Percentiles rank a stretch among this genome's conserved stretches.
Conservation (phyloP, 768 basidiomycete genomes). For the Hypholoma fasciculare region DNA sequence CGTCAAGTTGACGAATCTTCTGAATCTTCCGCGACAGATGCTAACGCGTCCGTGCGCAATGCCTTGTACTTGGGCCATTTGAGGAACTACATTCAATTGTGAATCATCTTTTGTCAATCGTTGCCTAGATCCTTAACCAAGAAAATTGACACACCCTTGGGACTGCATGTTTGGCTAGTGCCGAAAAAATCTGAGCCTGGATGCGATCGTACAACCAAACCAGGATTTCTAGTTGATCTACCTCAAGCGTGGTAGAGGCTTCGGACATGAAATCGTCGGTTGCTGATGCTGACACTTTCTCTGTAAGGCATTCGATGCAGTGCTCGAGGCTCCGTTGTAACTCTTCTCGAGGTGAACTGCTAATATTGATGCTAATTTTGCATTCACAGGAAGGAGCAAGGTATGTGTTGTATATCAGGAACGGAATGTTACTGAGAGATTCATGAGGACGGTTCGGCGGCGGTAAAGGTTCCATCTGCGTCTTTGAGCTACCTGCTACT, state of each 20-base stretch:
- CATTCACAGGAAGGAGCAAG: constrained; percentile 1
- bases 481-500: constrained; percentile 2
- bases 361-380: constrained; percentile 5
- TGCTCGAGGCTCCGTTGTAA: not conserved
- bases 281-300: not conserved
- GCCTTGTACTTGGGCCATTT: not conserved
- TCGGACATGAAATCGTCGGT: not conserved
- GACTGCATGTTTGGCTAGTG: not conserved
- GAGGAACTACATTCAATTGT: not conserved
- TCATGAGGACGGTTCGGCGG: constrained; percentile 1
- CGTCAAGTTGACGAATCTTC: not conserved
- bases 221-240: constrained; percentile 4
- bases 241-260: not conserved
- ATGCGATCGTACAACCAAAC: constrained; percentile 7
- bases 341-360: not conserved
- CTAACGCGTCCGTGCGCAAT: not conserved
- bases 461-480: not conserved
- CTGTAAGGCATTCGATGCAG: not conserved
- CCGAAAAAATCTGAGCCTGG: not conserved
- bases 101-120: not conserved
- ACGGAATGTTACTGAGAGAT: constrained; percentile 6
- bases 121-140: not conserved
- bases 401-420: constrained; percentile 11
- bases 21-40: not conserved
- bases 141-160: not conserved